Conservation (phyloP, 495 filamentous ascomycete genomes). For the Amphirosellinia nigrospora region DNA sequence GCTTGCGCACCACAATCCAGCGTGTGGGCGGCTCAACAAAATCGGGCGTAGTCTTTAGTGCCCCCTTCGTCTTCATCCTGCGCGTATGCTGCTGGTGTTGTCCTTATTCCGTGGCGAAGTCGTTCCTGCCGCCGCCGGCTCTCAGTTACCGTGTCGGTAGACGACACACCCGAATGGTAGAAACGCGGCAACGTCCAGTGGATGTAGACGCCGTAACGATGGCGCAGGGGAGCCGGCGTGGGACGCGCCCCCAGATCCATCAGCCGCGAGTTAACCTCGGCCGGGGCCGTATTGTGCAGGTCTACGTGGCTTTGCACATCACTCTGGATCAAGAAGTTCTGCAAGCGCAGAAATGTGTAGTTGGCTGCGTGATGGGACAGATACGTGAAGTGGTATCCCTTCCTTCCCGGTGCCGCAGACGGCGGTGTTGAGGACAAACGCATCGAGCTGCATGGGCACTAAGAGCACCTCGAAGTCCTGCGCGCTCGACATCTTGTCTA, state of each 20-base stretch:
- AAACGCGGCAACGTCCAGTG: conserved; percentile 58
- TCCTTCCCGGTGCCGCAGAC: conserved; percentile 35
- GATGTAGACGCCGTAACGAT: conserved; percentile 57
- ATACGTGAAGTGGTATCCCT: conserved; percentile 42
- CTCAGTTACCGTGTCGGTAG: not conserved
- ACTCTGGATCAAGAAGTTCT: conserved; percentile 41
- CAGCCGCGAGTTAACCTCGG: conserved; percentile 48
- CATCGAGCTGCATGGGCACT: conserved; percentile 48
- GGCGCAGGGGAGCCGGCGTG: conserved; percentile 21
- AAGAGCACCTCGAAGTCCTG: conserved; percentile 26
- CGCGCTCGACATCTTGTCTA: conserved; percentile 9
- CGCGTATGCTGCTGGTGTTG: not conserved
- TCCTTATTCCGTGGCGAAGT: conserved; percentile 14
- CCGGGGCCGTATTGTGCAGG: conserved; percentile 47
- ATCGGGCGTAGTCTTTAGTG: conserved; percentile 32
- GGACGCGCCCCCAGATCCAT: conserved; percentile 45
- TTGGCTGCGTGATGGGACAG: conserved; percentile 61
- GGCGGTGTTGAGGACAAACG: conserved; percentile 49
- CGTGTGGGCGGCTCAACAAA: conserved; percentile 45
- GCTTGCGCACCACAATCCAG: conserved; percentile 51
- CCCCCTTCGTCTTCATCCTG: conserved; percentile 12
- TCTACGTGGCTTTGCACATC: conserved; percentile 54
- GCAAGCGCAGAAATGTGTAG: conserved; percentile 55
- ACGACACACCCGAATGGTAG: conserved; percentile 48
- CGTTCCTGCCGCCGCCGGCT: conserved; percentile 8